phyloP scores from a whole-genome alignment of 139 green algal species.

The Chlorella vulgaris region DNA sequence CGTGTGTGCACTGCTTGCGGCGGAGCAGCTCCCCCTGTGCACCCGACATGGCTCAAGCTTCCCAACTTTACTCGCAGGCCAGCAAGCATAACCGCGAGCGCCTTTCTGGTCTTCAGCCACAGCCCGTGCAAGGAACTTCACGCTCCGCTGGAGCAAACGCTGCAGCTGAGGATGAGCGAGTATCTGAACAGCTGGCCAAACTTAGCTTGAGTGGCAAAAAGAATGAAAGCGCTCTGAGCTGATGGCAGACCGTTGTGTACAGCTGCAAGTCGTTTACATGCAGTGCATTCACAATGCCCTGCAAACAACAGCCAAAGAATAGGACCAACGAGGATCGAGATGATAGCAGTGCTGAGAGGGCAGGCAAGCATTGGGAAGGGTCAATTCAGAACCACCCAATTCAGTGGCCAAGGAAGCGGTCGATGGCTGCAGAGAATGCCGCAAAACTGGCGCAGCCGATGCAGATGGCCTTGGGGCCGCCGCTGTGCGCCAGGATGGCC shows the following conservation, averaged over 20 bases:
- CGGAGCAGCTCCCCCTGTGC: too few species aligned
- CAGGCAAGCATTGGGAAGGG: too few species aligned
- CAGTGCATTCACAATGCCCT: too few species aligned
- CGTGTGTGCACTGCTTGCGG: too few species aligned
- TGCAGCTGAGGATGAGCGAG: background rate
- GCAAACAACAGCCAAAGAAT: too few species aligned
- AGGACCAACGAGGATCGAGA: too few species aligned
- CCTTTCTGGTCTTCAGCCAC: background rate
- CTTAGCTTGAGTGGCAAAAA: background rate
- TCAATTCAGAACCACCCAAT: too few species aligned
- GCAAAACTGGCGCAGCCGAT: slow-evolving; percentile 89
- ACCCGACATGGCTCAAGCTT: too few species aligned
- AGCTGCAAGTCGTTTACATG: too few species aligned
- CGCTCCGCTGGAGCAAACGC: background rate
- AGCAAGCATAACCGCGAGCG: slow-evolving; percentile 15
- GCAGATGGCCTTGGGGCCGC: slow-evolving; percentile 85
- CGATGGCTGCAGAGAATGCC: slow-evolving; percentile 88
- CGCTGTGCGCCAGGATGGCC: slow-evolving; percentile 75
- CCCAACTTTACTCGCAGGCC: slow-evolving; percentile 1
- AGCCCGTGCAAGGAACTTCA: background rate
- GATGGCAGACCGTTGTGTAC: too few species aligned
- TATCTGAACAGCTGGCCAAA: background rate
- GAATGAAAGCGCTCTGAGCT: too few species aligned
- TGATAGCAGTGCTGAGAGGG: too few species aligned
- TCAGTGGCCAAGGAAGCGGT: slow-evolving; percentile 55